Evolutionary conservation across 2,329 filamentous ascomycete species (phyloP), one percentile per base, ranked within the genome.

Genomic region (Colletotrichum sidae): DNA sequence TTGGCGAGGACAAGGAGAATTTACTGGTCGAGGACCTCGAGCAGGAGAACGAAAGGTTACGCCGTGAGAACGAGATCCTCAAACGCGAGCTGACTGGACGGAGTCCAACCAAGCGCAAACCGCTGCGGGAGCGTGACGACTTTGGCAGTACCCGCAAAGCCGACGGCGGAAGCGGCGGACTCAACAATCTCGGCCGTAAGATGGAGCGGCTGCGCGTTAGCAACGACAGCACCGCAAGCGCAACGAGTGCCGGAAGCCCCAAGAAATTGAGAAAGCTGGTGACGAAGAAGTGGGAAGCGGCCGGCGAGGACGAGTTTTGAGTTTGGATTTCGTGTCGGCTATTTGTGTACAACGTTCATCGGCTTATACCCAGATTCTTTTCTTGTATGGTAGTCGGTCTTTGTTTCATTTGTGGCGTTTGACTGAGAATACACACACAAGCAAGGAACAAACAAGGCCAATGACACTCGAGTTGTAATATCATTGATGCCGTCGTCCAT

Each of bases 11-110:
- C 68, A 90, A 91, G 71, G 86, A 90, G 73, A 90, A 90, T 49
- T 78, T 86, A 2, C 75, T 87, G 2, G 80, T 89, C 6, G 86
- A 90, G 71, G 85, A 90, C 50, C 79, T 94, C 1, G 87, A 92
- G 71, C 79, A 88, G 54, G 92, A 94, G 73, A 93, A 94, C 59
- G 88, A 92, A 66, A 82, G 86, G 3, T 81, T 95, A 42, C 84
- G 89, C 12, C 84, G 85, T 33, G 90, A 91, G 71, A 82, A 93
- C 17, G 83, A 83, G 2, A 80, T 88, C 3, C 75, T 94, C 33
- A 89, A 89, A 73, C 85, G 91, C 41, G 90, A 94, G 76, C 73
- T 93, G 6, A 80, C 81, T 0, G 82, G 81, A 12, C 84, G 87
- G 58, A 93, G 88, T 59, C 90, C 90, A 0, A 87, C 82, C 4